Base-by-base conservation (phyloP, 345 rosid species). In the Eucalyptus urophylla region DNA sequence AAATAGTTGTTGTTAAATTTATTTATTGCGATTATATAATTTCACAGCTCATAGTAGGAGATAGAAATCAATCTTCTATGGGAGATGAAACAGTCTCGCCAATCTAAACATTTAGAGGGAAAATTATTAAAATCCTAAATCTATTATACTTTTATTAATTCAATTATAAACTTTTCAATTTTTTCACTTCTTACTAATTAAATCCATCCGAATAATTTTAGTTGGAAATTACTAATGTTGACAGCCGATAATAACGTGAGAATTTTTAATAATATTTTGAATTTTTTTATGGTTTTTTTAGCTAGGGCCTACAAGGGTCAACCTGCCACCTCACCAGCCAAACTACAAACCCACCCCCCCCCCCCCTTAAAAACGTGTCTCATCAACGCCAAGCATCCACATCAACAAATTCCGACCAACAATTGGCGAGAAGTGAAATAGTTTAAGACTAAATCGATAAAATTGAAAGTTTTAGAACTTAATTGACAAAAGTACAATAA, bases 181-280 rank as follows among this genome's bases (percentile, higher is more conserved):
- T 53, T 53, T 19, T 53, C 24, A 53, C 58, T 8, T 53, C 10
- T 53, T 1, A 53, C 11, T 11, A 53, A 53, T 53, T 53, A 8
- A 53, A 8, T 19, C 5, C 9, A 19, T 53, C 10, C 5, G 0
- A 8, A 53, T 8, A 53, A 53, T 53, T 53, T 53, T 19, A 0
- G 1, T 2, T 53, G 0, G 0, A 53, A 19, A 53, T 19, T 53
- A 8, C 1, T 4, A 3, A 19, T 3, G 2, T 53, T 0, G 4
- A 53, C 0, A 8, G 2, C 0, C 1, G 2, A 19, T 19, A 53
- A 53, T 53, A 0, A 8, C 0, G 10, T 53, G 2, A 8, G 4
- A 53, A 53, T 53, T 53, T 19, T 17, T 19, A 19, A 53, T 53
- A 8, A 53, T 19, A 53, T 53, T 53, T 53, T 53, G 2, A 19